Evolutionary conservation across 164 flowering plant species (phyloP).

Genomic region (Tinospora cordifolia): DNA sequence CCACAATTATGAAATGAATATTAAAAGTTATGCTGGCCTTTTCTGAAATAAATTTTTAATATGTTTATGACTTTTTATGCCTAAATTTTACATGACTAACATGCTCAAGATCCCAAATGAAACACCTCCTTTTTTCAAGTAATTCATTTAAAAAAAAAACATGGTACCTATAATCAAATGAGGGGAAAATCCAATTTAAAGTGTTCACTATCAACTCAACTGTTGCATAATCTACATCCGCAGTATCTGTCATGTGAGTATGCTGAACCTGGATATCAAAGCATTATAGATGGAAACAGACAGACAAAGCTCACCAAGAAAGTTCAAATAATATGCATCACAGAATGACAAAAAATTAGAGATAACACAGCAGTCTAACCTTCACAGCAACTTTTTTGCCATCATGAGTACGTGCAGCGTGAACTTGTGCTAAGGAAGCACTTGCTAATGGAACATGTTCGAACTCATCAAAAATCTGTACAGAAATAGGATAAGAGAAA

Average conservation of each 20-base stretch:
- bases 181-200: constrained; percentile 66
- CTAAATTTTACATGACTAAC: not conserved
- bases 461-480: constrained; percentile 70
- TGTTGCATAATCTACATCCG: constrained; percentile 83
- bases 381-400: constrained; percentile 97
- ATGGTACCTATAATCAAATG: constrained; percentile 84
- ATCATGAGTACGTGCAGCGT: constrained; percentile 70
- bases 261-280: constrained; percentile 77
- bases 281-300: constrained; percentile 5
- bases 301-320: not conserved
- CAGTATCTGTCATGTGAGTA: constrained; percentile 95
- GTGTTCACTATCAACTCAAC: constrained; percentile 75
- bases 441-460: constrained; percentile 89
- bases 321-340: not conserved
- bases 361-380: constrained; percentile 34
- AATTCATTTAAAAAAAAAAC: not conserved
- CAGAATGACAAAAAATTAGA: not conserved
- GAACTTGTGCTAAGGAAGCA: constrained; percentile 99
- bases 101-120: not conserved
- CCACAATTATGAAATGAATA: not conserved
- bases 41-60: not conserved
- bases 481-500: not conserved
- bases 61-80: not conserved
- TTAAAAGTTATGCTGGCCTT: not conserved
- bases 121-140: not conserved